Conservation (phyloP, 2,329 filamentous ascomycete species). For the Nemania sp. region DNA sequence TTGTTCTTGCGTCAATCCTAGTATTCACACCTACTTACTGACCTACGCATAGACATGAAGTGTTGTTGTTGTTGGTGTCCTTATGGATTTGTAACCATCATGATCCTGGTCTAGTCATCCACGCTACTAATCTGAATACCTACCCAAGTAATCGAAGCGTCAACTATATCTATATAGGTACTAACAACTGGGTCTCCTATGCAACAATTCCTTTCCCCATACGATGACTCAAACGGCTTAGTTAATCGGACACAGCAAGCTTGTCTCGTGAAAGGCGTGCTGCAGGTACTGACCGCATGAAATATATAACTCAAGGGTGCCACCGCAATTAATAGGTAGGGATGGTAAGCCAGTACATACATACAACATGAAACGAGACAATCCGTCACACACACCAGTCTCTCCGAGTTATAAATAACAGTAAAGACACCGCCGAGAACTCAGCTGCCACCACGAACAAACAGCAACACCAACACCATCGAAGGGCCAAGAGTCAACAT, state of each 20-base stretch:
- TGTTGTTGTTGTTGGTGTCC: no score
- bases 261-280: conserved; percentile 34
- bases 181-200: conserved; percentile 6
- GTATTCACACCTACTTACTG: not conserved
- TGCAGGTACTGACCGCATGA: conserved; percentile 14
- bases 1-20: conserved; percentile 45
- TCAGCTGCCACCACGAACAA: not conserved
- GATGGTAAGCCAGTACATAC: not conserved
- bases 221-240: conserved; percentile 43
- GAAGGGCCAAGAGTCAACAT: not conserved
- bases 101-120: conserved; percentile 21
- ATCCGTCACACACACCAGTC: not conserved
- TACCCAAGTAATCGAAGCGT: conserved; percentile 1
- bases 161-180: conserved; percentile 14
- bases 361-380: not conserved
- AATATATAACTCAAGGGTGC: conserved; percentile 28
- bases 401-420: not conserved
- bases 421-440: not conserved
- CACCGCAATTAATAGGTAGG: not conserved
- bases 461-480: not conserved
- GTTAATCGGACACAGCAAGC: conserved; percentile 20
- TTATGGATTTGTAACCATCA: conserved; percentile 23
- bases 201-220: conserved; percentile 10
- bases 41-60: conserved; percentile 3
- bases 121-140: not conserved